phyloP scores from a whole-genome alignment of 768 basidiomycete species.

The Phylloporus sp. region DNA sequence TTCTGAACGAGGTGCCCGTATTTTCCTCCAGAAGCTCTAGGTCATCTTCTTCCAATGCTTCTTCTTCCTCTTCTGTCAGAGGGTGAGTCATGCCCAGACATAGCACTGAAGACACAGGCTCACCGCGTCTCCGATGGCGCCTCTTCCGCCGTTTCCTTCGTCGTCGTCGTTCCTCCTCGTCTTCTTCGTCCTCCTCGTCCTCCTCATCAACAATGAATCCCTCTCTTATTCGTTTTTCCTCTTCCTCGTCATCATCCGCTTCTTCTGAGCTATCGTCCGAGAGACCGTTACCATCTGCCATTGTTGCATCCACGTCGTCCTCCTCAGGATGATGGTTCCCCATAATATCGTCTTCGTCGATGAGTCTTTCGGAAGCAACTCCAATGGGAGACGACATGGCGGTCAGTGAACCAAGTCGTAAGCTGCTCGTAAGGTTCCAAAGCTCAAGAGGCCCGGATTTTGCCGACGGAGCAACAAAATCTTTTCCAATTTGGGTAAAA shows the following conservation, averaged over 20 bases:
- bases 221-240: constrained; percentile 71
- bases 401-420: constrained; percentile 22
- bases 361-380: constrained; percentile 31
- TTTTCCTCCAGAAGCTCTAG: constrained; percentile 83
- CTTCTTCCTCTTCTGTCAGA: constrained; percentile 47
- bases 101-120: constrained; percentile 17
- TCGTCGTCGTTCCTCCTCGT: constrained; percentile 51
- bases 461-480: constrained; percentile 29
- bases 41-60: constrained; percentile 81
- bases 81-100: constrained; percentile 8
- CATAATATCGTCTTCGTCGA: constrained; percentile 61
- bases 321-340: constrained; percentile 46
- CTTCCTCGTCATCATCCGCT: constrained; percentile 88
- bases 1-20: constrained; percentile 75
- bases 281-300: constrained; percentile 40
- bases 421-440: neutral
- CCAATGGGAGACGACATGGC: constrained; percentile 56
- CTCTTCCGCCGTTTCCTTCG: constrained; percentile 66
- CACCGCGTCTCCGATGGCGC: constrained; percentile 54
- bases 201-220: constrained; percentile 95
- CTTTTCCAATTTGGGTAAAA: neutral
- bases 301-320: constrained; percentile 53
- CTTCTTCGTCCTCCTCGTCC: constrained; percentile 79
- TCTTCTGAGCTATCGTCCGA: constrained; percentile 88
- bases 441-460: constrained; percentile 10